These are phyloP conservation scores for Magnusiomyces tetraspermus DNA, from an alignment of 1,139 yeast genomes.

Conservation along the genomic window DNA sequence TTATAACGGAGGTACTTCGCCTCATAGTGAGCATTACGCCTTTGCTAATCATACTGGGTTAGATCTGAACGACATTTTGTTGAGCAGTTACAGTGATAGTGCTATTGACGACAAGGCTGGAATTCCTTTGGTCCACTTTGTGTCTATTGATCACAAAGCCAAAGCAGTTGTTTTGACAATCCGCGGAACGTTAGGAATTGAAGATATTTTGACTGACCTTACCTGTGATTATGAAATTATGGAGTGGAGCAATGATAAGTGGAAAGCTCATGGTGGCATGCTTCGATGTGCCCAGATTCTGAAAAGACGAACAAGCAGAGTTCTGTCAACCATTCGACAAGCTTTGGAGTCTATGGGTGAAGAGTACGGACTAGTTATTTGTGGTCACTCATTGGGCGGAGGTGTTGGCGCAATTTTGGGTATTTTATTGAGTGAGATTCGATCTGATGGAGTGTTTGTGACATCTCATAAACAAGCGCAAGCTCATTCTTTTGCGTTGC, in stretches of 20 bases:
- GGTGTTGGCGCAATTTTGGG: constrained; percentile 32
- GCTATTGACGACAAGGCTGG: constrained; percentile 25
- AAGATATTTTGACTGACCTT: constrained; percentile 31
- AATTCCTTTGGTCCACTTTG: constrained; percentile 30
- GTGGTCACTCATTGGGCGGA: constrained; percentile 34
- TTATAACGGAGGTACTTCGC: constrained; percentile 16
- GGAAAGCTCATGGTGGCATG: constrained; percentile 33
- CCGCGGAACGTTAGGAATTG: constrained; percentile 31
- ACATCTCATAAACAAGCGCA: constrained; percentile 11
- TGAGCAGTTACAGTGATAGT: constrained; percentile 27
- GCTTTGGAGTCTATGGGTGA: constrained; percentile 25
- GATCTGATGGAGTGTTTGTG: constrained; percentile 19
- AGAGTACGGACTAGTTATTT: constrained; percentile 29
- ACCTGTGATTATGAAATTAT: constrained; percentile 29
- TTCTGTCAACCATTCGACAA: constrained; percentile 23
- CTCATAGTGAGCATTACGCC: constrained; percentile 30
- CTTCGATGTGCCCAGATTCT: constrained; percentile 27
- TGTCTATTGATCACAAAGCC: constrained; percentile 29
- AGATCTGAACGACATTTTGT: constrained; percentile 27
- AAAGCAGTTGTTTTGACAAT: constrained; percentile 30
- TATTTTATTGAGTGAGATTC: constrained; percentile 25
- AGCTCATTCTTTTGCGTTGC: constrained; percentile 18
- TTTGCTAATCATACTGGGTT: constrained; percentile 30
- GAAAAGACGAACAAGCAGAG: constrained; percentile 21
- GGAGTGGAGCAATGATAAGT: constrained; percentile 25